Evolutionary conservation across 2,329 filamentous ascomycete species (phyloP), one percentile per base, ranked within the genome.

Genomic region (Phymatotrichopsis omnivora): DNA sequence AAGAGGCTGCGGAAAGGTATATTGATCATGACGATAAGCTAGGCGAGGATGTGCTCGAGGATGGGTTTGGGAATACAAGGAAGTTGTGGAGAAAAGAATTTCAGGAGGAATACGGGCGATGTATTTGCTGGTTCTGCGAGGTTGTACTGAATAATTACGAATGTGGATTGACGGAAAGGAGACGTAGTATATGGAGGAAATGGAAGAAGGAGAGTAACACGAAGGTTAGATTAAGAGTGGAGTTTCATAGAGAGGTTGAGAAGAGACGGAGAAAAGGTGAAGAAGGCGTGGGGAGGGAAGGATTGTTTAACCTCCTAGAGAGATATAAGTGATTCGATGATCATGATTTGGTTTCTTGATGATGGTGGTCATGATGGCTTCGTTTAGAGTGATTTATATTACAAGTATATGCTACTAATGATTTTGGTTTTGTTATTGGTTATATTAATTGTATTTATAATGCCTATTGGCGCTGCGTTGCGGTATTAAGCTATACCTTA

Each of bases 11-110:
- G 0, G 49, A 48, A 1, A 74, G 71, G 37, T 84, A 85, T 58
- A 73, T 89, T 55, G 78, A 87, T 59, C 85, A 93, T 58, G 80
- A 91, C 61, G 85, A 93, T 67, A 89, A 89, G 63, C 76, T 93
- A 17, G 76, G 79, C 37, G 80, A 86, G 57, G 66, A 65, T 11
- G 71, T 69, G 37, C 70, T 93, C 5, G 74, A 74, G 33, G 66
- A 68, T 1, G 68, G 71, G 4, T 91, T 91, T 58, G n/a, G n/a
- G n/a, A n/a, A n/a, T n/a, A n/a, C n/a, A n/a, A n/a, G n/a, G n/a
- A n/a, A n/a, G n/a, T n/a, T n/a, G n/a, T n/a, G n/a, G n/a, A n/a
- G n/a, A n/a, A n/a, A n/a, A n/a, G 75, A 78, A 59, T 83, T 75
- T 73, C 93, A 85, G 0, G 75, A 72, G 58, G 79, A 78, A 55